phyloP scores from a whole-genome alignment of 768 basidiomycete genomes.

The Candolleomyces aberdarensis region DNA sequence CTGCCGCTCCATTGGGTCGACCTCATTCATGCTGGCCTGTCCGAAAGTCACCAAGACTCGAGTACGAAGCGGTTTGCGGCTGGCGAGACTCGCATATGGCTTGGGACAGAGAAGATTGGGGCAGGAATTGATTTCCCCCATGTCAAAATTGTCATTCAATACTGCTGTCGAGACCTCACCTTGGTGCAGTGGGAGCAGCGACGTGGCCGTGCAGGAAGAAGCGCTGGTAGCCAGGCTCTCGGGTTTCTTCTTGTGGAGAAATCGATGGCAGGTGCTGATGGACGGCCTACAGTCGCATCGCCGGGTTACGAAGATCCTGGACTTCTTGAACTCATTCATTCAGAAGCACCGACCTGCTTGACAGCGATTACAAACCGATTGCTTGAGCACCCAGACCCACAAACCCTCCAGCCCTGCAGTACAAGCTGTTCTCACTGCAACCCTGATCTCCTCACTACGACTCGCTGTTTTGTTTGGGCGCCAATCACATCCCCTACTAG shows the following conservation, averaged over 20 bases:
- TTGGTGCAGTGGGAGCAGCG: constrained; percentile 14
- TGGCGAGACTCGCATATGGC: constrained; percentile 12
- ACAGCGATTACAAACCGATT: too few relatives aligned
- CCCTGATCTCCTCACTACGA: too few relatives aligned
- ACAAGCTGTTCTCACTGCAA: too few relatives aligned
- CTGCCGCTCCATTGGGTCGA: constrained; percentile 13
- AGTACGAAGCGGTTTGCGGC: constrained; percentile 12
- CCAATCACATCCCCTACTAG: too few relatives aligned
- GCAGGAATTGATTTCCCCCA: too few relatives aligned
- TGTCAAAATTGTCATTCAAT: constrained; percentile 16
- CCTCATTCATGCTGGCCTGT: constrained; percentile 18
- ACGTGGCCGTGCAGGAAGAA: constrained; percentile 7
- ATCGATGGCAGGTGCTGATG: constrained; percentile 10
- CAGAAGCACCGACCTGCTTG: background rate
- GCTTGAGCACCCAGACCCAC: too few relatives aligned
- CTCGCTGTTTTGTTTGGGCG: too few relatives aligned
- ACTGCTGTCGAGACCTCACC: constrained; percentile 11
- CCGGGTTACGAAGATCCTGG: constrained; percentile 10
- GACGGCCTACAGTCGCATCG: background rate
- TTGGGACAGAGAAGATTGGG: constrained; percentile 20
- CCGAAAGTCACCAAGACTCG: constrained; percentile 15
- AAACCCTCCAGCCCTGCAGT: too few relatives aligned
- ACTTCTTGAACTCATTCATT: constrained; percentile 5
- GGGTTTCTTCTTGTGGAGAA: constrained; percentile 14
- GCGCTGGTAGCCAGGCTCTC: constrained; percentile 1